Percentiles rank a stretch among this genome's conserved stretches.
Conservation (phyloP, 192 early-diverging fungal species). For the Entomortierella lignicola region DNA sequence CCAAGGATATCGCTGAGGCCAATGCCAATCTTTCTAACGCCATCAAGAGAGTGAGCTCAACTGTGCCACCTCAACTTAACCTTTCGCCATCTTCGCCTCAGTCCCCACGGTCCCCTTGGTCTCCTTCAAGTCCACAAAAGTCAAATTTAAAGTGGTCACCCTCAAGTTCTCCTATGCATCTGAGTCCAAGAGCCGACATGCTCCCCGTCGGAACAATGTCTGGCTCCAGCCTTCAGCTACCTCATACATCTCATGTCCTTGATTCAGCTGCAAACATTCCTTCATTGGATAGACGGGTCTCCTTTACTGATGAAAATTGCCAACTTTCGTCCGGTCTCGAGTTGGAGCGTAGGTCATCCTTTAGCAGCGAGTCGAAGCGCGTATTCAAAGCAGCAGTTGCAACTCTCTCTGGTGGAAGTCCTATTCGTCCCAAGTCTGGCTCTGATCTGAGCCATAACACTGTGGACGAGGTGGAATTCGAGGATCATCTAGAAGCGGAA, state of each 20-base stretch:
- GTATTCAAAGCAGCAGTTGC: conserved; percentile 18
- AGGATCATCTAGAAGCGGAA: conserved; percentile 11
- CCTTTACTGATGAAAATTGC: conserved; percentile 22
- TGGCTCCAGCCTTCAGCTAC: not conserved
- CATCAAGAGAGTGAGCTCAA: conserved; percentile 21
- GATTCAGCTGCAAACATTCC: conserved; percentile 12
- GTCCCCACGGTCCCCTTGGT: not conserved
- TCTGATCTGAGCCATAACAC: not conserved
- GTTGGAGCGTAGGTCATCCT: conserved; percentile 10
- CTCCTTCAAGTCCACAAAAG: conserved; percentile 14
- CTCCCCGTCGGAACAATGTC: not conserved
- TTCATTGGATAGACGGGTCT: conserved; percentile 13
- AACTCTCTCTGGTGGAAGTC: conserved; percentile 12
- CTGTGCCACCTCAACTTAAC: not conserved
- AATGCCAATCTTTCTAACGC: conserved; percentile 2
- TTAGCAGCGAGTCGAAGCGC: conserved; percentile 25
- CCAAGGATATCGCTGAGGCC: conserved; percentile 15
- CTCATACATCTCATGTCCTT: not conserved
- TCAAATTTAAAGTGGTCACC: conserved; percentile 7
- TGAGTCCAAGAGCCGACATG: not conserved
- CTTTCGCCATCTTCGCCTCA: conserved; percentile 10
- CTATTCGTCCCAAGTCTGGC: not conserved
- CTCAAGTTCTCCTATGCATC: conserved; percentile 6
- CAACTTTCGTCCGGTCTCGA: conserved; percentile 1
- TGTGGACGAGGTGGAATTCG: conserved; percentile 10